Base-by-base conservation (phyloP, 495 filamentous ascomycete species). In the Aspergillus homomorphus region DNA sequence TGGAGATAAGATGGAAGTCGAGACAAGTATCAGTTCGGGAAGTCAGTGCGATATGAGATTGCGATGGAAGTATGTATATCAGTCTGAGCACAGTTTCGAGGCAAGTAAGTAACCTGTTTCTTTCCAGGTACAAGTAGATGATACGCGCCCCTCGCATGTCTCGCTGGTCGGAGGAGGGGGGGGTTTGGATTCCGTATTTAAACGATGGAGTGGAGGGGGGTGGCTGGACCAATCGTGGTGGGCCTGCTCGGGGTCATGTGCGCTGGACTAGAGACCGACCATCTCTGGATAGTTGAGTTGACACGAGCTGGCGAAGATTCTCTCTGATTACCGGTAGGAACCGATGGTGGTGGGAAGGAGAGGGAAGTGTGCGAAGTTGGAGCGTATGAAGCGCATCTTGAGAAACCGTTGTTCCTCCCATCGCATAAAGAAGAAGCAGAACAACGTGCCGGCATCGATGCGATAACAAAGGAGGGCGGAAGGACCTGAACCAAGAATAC, bases 141-240 rank as follows among this genome's bases (percentile, higher is more conserved):
- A 41, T 38, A 38, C 33, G 33, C 33, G 53, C 59, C 59, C 59
- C 53, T 61, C 59, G 53, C 59, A 61, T 56, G 28, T 38, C 51
- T 49, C 26, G 46, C 41, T 24, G 33, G 38, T 33, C 42, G 58
- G 56, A 53, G 54, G 56, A 53, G 54, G 56, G 59, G 56, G 56
- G 41, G 53, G 45, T 21, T 19, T 33, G 52, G 51, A 33, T 6
- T 38, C 33, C 33, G 33, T 38, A 38, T 38, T 38, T 38, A 38
- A 38, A 38, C 33, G 15, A 38, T 38, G 33, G 33, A 38, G 33
- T 44, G 51, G 61, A 59, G 52, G 54, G 53, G 60, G 64, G 68
- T 56, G 68, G 68, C 65, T 70, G 68, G 68, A 45, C 68, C 68
- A 70, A 70, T 70, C 46, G 54, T 50, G 33, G 38, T 24, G 24